Evolutionary conservation across 2,329 filamentous ascomycete genomes (phyloP), one percentile per base, ranked within the genome.

Genomic region (Alternaria triticina): DNA sequence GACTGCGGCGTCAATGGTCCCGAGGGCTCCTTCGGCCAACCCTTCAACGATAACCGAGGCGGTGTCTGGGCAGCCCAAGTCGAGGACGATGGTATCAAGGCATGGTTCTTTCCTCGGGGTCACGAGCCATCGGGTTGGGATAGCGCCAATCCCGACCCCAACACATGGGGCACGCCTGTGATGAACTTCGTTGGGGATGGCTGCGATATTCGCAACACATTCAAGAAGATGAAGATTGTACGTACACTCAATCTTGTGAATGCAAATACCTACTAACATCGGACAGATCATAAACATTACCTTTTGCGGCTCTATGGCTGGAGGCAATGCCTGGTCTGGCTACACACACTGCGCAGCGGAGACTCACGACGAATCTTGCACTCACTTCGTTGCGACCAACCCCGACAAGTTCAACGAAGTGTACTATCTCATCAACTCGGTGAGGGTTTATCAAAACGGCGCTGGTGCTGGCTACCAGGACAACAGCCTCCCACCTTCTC

Each of bases 11-110:
- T 65, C 17, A 57, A 23, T 23, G 67, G 59, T 6, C 54, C 55
- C 7, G 43, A 59, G 8, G 67, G 65, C 43, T 64, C 67, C 3
- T 70, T 74, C 45, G 70, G 70, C 10, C 43, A 64, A 5, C 33
- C 47, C 10, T 68, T 71, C 62, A 77, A 87, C 67, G 85, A 51
- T 3, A 28, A 23, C n/a, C 49, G 33, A 20, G 49, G 85, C 13
- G 85, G 84, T 54, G 74, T 86, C 1, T 83, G 85, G 67, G 85
- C 83, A 1, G 79, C 85, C 69, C 82, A 86, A 65, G 80, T 85
- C 76, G 82, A 83, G 5, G 65, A 71, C 6, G 73, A 81, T 3
- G 80, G 75, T 10, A 83, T 87, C 69, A 81, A 82, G 58, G 83
- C 86, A 64, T 87, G 85, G 84, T 84, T 82, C 70, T 87, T 86